Percentiles rank a stretch among this genome's conserved stretches.
phyloP scores from a whole-genome alignment of 306 rosid genomes.

The cucumber (Cucumis sativus) region Cucumber_9930_V3 NC_026655.2:6735001-6735500 shows the following conservation, averaged over 20 bases:
- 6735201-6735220: neutral
- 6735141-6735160: neutral
- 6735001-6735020: neutral
- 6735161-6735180: neutral
- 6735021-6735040: neutral
- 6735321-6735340: neutral
- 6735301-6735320: neutral
- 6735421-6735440: slow-evolving; percentile 14
- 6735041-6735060: neutral
- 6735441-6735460: slow-evolving; percentile 1
- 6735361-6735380: neutral
- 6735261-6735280: neutral
- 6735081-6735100: neutral
- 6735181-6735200: too few species aligned
- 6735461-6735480: slow-evolving; percentile 47
- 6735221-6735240: neutral
- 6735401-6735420: slow-evolving; percentile 5
- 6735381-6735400: neutral
- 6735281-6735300: neutral
- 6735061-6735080: neutral
- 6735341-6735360: neutral
- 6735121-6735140: neutral
- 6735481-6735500: slow-evolving; percentile 31
- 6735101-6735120: neutral
- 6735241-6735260: neutral